phyloP scores from a whole-genome alignment of 257 asterid genomes.

The Lycium barbarum region DNA sequence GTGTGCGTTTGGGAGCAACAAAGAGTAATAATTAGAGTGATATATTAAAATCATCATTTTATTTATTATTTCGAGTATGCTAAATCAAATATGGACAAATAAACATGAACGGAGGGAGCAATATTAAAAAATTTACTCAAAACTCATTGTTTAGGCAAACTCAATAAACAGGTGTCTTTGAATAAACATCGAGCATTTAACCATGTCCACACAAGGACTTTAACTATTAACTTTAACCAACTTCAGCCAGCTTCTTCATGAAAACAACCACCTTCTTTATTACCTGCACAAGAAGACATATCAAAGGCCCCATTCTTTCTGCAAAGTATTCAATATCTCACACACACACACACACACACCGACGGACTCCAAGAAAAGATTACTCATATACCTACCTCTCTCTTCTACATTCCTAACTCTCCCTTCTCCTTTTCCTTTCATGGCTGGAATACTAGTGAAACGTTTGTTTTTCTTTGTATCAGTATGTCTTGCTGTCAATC shows the following conservation, averaged over 20 bases:
- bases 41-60: too few species aligned
- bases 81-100: too few species aligned
- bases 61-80: too few species aligned
- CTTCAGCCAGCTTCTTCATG: slow-evolving; percentile 41
- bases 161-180: too few species aligned
- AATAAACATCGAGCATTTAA: too few species aligned
- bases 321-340: background rate
- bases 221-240: slow-evolving; percentile 35
- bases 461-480: slow-evolving; percentile 46
- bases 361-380: background rate
- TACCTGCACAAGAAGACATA: slow-evolving; percentile 47
- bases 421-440: slow-evolving; percentile 29
- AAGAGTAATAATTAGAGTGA: too few species aligned
- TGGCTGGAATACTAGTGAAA: slow-evolving; percentile 50
- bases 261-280: slow-evolving; percentile 73
- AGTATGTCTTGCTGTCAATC: slow-evolving; percentile 26
- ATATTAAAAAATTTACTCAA: too few species aligned
- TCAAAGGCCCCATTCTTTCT: slow-evolving; percentile 25
- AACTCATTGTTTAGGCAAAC: too few species aligned
- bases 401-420: background rate
- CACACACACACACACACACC: background rate
- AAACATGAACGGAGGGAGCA: too few species aligned
- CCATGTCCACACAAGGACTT: slow-evolving; percentile 25
- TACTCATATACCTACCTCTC: background rate
- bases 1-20: too few species aligned